Evolutionary conservation across 306 rosid genomes (phyloP), one percentile per base, ranked within the genome.

Genomic region (Dalbergia oliveri): DNA sequence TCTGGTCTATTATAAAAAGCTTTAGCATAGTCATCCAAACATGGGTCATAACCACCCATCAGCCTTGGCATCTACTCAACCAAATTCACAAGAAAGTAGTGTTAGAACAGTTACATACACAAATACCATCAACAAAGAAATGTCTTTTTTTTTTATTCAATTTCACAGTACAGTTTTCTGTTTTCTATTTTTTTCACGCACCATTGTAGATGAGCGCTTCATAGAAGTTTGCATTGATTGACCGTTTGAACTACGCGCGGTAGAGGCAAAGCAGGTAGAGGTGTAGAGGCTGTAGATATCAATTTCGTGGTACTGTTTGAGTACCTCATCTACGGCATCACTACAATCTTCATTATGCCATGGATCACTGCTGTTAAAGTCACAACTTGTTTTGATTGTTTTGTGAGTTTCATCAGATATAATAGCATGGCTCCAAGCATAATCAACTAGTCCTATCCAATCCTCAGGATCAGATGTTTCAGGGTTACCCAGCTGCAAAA

Each of bases 391-490:
- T 41, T 35, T 83, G 0, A 94, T 85, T 41, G 79, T 81, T 77
- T 84, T 81, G 68, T 92, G 93, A 39, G 97, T 94, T 86, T 94
- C 97, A 73, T 94, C 97, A n/a, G 98, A 92, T 75, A 94, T 75
- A 73, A 94, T 91, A 0, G 98, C 98, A 69, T 94, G 98, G 77
- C 98, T 94, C 98, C 98, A 94, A 16, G 98, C 98, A 85, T 90
- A 94, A 87, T 94, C 98, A 79, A 94, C 94, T 72, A 94, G 74
- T 2, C 98, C 98, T 77, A 84, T 82, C 98, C 97, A 92, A 57
- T 94, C 98, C 63, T 94, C 97, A 33, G 94, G 90, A 78, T 94
- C 98, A 2, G 93, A 90, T 41, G 98, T 94, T 84, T 92, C 97
- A 50, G 97, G 98, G 66, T 94, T 94, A 39, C 97, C 98, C 62